phyloP scores from a whole-genome alignment of 345 rosid genomes.

The Corymbia maculata region DNA sequence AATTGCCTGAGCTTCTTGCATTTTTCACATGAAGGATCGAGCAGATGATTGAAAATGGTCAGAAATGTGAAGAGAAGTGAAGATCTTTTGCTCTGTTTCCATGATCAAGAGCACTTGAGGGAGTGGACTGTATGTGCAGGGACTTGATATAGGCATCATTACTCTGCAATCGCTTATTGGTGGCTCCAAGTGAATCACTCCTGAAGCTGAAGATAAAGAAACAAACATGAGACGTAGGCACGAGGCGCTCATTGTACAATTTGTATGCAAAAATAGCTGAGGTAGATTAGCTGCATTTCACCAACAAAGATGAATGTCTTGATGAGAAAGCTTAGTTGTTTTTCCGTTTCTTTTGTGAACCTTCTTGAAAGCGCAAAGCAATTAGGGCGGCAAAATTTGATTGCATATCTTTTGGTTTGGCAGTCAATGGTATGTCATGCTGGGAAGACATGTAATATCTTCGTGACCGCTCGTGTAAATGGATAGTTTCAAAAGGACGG shows the following conservation, averaged over 20 bases:
- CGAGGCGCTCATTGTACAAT: not conserved
- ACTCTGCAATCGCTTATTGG: not conserved
- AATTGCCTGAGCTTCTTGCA: constrained; percentile 14
- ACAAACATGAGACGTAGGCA: not conserved
- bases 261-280: not conserved
- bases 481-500: not conserved
- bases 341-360: not conserved
- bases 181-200: not conserved
- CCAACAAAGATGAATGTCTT: not conserved
- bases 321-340: not conserved
- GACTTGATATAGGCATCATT: not conserved
- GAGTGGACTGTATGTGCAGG: not conserved
- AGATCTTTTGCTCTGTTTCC: not conserved
- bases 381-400: not conserved
- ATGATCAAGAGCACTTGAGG: not conserved
- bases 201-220: not conserved
- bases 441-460: not conserved
- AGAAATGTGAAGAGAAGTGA: not conserved
- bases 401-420: not conserved
- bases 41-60: not conserved
- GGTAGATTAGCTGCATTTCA: not conserved
- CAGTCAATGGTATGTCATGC: not conserved
- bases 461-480: not conserved
- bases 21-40: constrained; percentile 11
- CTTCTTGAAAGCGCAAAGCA: not conserved